Conservation (phyloP, 108 stramenopile species). For the Hondaea fermentalgiana region DNA sequence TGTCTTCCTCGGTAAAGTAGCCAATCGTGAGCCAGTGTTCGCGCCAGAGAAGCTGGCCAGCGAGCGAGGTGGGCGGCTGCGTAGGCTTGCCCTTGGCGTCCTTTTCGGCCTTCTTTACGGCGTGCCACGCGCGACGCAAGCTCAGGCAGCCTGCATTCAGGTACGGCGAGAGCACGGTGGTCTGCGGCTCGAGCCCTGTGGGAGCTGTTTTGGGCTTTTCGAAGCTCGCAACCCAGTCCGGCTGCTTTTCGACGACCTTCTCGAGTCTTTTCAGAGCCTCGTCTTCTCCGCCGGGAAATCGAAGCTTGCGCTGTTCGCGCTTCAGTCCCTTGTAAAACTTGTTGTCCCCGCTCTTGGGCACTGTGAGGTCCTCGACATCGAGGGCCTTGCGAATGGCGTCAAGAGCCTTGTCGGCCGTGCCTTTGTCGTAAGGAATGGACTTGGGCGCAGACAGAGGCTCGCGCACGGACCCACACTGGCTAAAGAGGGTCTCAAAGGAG, state of each 20-base stretch:
- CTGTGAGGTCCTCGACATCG: conserved; percentile 29
- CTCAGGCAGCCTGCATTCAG: conserved; percentile 56
- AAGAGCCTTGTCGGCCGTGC: neutral
- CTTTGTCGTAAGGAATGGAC: neutral
- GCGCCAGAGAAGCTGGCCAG: conserved; percentile 86
- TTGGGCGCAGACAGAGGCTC: neutral
- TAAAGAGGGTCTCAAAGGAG: neutral
- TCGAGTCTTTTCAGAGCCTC: conserved; percentile 31
- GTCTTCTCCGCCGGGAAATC: conserved; percentile 44
- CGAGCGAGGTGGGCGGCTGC: conserved; percentile 81
- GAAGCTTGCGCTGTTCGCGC: conserved; percentile 44
- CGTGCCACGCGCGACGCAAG: conserved; percentile 40
- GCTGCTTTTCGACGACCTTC: neutral
- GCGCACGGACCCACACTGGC: neutral
- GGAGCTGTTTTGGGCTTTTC: conserved; percentile 90
- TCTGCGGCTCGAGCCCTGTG: conserved; percentile 61
- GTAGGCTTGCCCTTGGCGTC: conserved; percentile 36
- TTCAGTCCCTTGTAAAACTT: neutral
- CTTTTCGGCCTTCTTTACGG: conserved; percentile 29
- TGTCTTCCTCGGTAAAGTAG: conserved; percentile 44
- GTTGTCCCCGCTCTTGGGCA: neutral
- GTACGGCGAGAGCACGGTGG: conserved; percentile 68
- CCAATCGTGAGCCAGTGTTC: conserved; percentile 82
- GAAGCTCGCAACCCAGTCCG: conserved; percentile 68
- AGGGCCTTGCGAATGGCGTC: conserved; percentile 5